A percentile compares a stretch with the other conserved stretches of the same genome.
Conservation (phyloP, 2,329 filamentous ascomycete genomes). For the Alternaria incomplexa region DNA sequence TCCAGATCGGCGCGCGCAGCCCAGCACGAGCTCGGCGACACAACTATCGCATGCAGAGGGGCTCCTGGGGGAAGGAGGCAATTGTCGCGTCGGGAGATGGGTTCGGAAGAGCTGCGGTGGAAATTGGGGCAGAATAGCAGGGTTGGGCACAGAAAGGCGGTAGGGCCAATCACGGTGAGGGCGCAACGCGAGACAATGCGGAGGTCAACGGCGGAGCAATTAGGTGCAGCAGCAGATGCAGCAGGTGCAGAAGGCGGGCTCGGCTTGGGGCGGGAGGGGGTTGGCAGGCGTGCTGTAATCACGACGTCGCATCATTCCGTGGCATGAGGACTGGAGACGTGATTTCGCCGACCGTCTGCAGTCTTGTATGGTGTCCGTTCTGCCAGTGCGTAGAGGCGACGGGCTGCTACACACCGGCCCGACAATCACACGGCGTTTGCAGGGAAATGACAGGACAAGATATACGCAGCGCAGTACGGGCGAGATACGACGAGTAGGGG, state of each 20-base stretch:
- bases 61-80: constrained; percentile 11
- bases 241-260: constrained; percentile 1
- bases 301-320: constrained; percentile 14
- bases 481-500: not conserved
- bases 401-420: not conserved
- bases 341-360: not conserved
- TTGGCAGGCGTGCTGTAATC: constrained; percentile 7
- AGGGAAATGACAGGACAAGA: constrained; percentile 1
- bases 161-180: constrained; percentile 13
- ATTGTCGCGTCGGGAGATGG: constrained; percentile 6
- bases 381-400: not conserved
- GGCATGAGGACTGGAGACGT: constrained; percentile 5
- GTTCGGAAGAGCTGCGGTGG: not conserved
- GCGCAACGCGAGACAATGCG: constrained; percentile 14
- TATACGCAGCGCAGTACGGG: not conserved
- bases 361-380: not conserved
- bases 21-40: constrained; percentile 37
- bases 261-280: constrained; percentile 7
- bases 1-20: constrained; percentile 31
- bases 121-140: constrained; percentile 4
- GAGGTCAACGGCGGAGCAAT: constrained; percentile 2
- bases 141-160: not conserved
- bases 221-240: not conserved
- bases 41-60: constrained; percentile 27
- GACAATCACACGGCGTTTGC: not conserved